Conservation (phyloP, 2,329 filamentous ascomycete species). For the Pyrenophora seminiperda region DNA sequence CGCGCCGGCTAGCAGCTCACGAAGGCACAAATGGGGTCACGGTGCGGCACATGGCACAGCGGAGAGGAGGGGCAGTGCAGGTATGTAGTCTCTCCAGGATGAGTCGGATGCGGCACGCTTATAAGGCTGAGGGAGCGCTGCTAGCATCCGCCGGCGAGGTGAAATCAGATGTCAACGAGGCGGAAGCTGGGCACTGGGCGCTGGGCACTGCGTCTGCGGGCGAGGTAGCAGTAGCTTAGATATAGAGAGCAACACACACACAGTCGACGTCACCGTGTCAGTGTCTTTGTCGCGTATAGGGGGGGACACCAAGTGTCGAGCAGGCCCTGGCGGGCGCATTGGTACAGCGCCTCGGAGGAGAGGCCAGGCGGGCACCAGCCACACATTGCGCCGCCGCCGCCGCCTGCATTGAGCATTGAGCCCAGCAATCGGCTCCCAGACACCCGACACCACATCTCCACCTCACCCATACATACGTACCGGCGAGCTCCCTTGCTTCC, state of each 20-base stretch:
- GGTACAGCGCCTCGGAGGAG: slow-evolving; percentile 16
- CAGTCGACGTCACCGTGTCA: slow-evolving; percentile 7
- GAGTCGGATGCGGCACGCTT: slow-evolving; percentile 14
- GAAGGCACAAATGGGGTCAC: slow-evolving; percentile 37
- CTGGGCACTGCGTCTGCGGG: slow-evolving; percentile 1
- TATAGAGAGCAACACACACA: background rate
- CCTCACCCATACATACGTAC: background rate
- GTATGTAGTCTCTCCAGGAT: slow-evolving; percentile 13
- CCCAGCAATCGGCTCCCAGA: too few relatives aligned
- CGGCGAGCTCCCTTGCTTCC: too few relatives aligned
- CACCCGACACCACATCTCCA: slow-evolving; percentile 5
- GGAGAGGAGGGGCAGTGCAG: slow-evolving; percentile 14
- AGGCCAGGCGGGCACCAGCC: slow-evolving; percentile 6
- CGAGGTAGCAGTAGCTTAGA: too few relatives aligned
- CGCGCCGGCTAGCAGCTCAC: slow-evolving; percentile 41
- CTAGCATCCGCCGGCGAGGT: slow-evolving; percentile 19
- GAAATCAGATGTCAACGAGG: slow-evolving; percentile 10
- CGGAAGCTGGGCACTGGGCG: slow-evolving; percentile 2
- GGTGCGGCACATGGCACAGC: slow-evolving; percentile 43
- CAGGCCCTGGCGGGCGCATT: slow-evolving; percentile 17
- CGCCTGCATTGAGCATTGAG: too few relatives aligned
- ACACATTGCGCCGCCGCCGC: too few relatives aligned
- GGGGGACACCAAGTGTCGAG: background rate
- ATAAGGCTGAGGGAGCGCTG: slow-evolving; percentile 21
- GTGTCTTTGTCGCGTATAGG: slow-evolving; percentile 6